Conservation (phyloP, 164 flowering plant species). For the Liquidambar formosana region DNA sequence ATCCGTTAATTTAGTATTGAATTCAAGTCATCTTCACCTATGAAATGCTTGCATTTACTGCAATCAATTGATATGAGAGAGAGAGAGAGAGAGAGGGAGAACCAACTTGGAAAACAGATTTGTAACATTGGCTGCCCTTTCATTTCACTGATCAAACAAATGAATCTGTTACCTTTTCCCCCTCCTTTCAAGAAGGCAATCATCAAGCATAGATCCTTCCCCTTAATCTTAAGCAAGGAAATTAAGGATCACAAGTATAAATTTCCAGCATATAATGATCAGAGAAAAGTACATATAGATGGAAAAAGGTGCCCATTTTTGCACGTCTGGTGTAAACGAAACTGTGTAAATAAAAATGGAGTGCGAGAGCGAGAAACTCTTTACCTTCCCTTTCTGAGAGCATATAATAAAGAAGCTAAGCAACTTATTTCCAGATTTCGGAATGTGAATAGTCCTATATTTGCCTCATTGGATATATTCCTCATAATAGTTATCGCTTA, state of each 20-base stretch:
- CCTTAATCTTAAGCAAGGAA: background rate
- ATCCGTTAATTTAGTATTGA: too few species aligned
- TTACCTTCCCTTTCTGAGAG: constrained; percentile 1
- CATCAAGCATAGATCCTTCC: constrained; percentile 1
- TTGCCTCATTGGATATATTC: constrained; percentile 58
- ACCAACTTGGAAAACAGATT: too few species aligned
- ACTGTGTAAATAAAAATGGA: background rate
- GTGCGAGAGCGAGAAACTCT: constrained; percentile 24
- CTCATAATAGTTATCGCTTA: constrained; percentile 85
- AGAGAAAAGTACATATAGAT: constrained; percentile 7
- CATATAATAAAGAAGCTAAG: background rate
- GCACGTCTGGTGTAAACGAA: background rate
- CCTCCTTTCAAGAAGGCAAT: constrained; percentile 15
- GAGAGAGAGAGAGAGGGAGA: too few species aligned
- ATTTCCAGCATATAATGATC: constrained; percentile 3
- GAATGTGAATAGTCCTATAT: background rate
- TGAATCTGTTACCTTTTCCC: background rate
- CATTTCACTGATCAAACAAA: too few species aligned
- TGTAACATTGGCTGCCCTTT: too few species aligned
- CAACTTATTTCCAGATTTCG: constrained; percentile 2
- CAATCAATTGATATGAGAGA: too few species aligned
- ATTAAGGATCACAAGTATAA: constrained; percentile 1
- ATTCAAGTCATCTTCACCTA: too few species aligned
- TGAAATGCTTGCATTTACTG: too few species aligned
- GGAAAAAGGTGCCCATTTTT: background rate